These are phyloP conservation scores for Kentomonas sorsogonicus DNA, from an alignment of 208 protist species.

Conservation along the genomic window DNA sequence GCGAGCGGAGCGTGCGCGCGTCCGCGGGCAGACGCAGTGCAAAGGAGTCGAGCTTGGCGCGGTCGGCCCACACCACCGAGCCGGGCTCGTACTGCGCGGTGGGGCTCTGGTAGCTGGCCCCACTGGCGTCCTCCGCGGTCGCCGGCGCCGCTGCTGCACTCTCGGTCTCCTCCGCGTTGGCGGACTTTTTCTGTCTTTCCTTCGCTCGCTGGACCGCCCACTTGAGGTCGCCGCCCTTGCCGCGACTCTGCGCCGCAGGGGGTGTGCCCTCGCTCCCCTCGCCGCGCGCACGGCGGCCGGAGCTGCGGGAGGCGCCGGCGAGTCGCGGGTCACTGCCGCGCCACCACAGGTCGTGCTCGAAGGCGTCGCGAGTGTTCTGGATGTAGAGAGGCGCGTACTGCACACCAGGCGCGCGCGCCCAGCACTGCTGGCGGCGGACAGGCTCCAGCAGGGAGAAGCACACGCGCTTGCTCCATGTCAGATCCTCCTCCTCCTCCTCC, in stretches of 20 bases:
- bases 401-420: conserved; percentile 22
- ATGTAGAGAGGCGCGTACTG: conserved; percentile 26
- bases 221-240: too few relatives aligned
- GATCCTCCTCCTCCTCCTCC: background rate
- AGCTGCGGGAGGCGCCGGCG: background rate
- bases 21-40: too few relatives aligned
- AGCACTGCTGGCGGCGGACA: conserved; percentile 34
- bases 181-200: conserved; percentile 8
- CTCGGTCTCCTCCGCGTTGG: background rate
- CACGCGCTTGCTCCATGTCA: conserved; percentile 17
- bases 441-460: conserved; percentile 23
- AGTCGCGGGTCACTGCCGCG: conserved; percentile 36
- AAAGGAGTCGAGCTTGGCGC: too few relatives aligned
- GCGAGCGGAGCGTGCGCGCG: too few relatives aligned
- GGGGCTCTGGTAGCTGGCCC: too few relatives aligned
- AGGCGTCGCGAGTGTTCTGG: conserved; percentile 26
- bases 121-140: background rate
- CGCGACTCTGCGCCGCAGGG: conserved; percentile 14
- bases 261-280: conserved; percentile 1
- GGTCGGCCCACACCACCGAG: too few relatives aligned
- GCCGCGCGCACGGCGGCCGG: background rate
- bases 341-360: conserved; percentile 71
- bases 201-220: conserved; percentile 22
- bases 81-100: too few relatives aligned
- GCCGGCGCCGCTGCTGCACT: background rate